Conservation (phyloP, 495 filamentous ascomycete genomes). For the Penicillium mononematosum region DNA sequence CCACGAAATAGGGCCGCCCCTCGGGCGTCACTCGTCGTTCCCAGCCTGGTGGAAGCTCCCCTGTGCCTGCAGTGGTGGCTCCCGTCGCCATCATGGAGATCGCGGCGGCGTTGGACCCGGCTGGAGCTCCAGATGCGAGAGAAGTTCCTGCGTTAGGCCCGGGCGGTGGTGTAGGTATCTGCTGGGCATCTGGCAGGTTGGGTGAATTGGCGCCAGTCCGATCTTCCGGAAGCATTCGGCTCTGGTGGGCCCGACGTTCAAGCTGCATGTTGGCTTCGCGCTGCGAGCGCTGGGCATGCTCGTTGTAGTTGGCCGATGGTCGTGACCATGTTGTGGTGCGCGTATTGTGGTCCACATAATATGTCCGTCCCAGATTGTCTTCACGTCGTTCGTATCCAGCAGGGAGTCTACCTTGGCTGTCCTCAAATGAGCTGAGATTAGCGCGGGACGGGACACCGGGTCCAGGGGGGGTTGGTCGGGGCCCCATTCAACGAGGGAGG, state of each 20-base stretch:
- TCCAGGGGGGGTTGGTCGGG: constrained; percentile 38
- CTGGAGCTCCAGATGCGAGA: constrained; percentile 33
- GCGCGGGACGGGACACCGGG: constrained; percentile 45
- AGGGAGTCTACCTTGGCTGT: constrained; percentile 86
- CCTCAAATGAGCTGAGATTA: constrained; percentile 90
- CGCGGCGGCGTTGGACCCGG: constrained; percentile 49
- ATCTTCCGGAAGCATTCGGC: constrained; percentile 93
- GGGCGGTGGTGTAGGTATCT: constrained; percentile 48
- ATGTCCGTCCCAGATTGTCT: constrained; percentile 95
- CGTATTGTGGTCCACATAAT: constrained; percentile 98
- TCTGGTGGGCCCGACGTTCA: constrained; percentile 90
- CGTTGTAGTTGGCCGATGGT: constrained; percentile 77
- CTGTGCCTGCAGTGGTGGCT: constrained; percentile 89
- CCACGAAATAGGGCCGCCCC: constrained; percentile 95
- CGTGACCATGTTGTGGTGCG: constrained; percentile 94
- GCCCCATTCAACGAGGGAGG: constrained; percentile 17
- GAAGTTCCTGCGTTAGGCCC: constrained; percentile 24
- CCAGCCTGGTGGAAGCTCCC: constrained; percentile 94
- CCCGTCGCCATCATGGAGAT: constrained; percentile 92
- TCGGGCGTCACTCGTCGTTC: constrained; percentile 94
- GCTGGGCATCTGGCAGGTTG: constrained; percentile 65
- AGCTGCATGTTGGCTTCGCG: constrained; percentile 85
- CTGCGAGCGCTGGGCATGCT: constrained; percentile 71
- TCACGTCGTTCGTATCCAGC: constrained; percentile 95
- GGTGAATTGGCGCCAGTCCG: constrained; percentile 93